Evolutionary conservation across 768 basidiomycete species (phyloP).

Genomic region (Mycena galopus): DNA sequence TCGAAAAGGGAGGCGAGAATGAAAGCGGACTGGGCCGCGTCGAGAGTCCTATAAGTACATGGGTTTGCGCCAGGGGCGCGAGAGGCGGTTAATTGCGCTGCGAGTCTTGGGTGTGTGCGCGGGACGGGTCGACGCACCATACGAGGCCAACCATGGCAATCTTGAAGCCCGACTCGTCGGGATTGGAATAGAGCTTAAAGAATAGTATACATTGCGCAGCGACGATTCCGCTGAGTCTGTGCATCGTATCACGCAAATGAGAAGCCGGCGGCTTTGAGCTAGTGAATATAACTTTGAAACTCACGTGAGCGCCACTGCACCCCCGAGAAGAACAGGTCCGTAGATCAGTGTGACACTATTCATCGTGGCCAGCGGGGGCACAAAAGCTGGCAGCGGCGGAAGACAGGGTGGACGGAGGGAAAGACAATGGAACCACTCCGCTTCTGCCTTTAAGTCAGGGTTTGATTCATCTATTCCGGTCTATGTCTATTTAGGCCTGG

Average conservation of each 20-base stretch:
- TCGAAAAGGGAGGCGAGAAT: conserved; percentile 37
- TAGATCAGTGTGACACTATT: conserved; percentile 24
- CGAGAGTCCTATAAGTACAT: conserved; percentile 35
- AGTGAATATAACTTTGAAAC: too few relatives aligned
- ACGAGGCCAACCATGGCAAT: conserved; percentile 12
- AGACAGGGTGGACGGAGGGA: not conserved
- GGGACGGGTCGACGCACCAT: conserved; percentile 40
- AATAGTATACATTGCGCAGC: conserved; percentile 43
- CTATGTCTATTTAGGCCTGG: not conserved
- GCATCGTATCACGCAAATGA: not conserved
- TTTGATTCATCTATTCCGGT: not conserved
- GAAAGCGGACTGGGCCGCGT: conserved; percentile 38
- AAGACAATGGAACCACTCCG: not conserved
- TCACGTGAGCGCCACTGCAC: conserved; percentile 41
- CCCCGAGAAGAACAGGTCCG: conserved; percentile 41
- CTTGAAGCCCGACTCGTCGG: conserved; percentile 38
- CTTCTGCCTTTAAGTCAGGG: not conserved
- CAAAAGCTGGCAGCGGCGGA: not conserved
- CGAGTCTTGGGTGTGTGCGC: too few relatives aligned
- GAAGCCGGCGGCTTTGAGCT: too few relatives aligned
- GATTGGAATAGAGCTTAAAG: conserved; percentile 43
- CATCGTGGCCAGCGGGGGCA: conserved; percentile 16
- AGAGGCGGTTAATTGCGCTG: too few relatives aligned
- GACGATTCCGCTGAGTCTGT: conserved; percentile 42
- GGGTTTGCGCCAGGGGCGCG: too few relatives aligned